Conservation (phyloP, 1,284 basidiomycete species). For the Apiotrichum domesticum region DNA sequence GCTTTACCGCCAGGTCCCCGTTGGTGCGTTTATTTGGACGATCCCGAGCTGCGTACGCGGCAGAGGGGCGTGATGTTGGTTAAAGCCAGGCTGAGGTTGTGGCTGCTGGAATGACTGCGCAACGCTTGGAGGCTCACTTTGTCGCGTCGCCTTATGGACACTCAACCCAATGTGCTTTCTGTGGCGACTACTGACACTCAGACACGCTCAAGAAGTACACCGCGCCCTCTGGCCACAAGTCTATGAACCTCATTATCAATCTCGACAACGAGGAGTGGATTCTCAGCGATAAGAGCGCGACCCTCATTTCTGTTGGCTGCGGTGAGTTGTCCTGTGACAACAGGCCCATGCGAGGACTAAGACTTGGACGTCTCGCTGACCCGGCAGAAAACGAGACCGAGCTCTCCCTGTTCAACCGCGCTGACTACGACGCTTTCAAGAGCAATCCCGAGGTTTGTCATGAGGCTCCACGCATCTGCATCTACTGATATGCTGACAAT, state of each 20-base stretch:
- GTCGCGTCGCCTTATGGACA: no score
- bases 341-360: no score
- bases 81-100: no score
- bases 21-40: slow-evolving; percentile 52
- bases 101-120: no score
- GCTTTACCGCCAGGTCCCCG: slow-evolving; percentile 63
- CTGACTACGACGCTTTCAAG: slow-evolving; percentile 72
- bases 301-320: slow-evolving; percentile 63
- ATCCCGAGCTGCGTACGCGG: no score
- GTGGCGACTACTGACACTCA: slow-evolving; percentile 27
- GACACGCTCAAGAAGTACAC: slow-evolving; percentile 94
- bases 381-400: slow-evolving; percentile 84
- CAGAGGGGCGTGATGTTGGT: no score
- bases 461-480: not conserved
- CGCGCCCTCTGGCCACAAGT: slow-evolving; percentile 92
- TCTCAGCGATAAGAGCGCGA: slow-evolving; percentile 59
- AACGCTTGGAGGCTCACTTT: no score
- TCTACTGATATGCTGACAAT: not conserved
- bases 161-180: no score
- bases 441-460: slow-evolving; percentile 63
- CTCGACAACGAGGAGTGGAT: slow-evolving; percentile 92
- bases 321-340: slow-evolving; percentile 51
- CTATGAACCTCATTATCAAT: slow-evolving; percentile 91
- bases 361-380: not conserved
- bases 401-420: slow-evolving; percentile 77